Evolutionary conservation across 371 early-diverging fungal species (phyloP).

Genomic region (Mortierella polycephala): DNA sequence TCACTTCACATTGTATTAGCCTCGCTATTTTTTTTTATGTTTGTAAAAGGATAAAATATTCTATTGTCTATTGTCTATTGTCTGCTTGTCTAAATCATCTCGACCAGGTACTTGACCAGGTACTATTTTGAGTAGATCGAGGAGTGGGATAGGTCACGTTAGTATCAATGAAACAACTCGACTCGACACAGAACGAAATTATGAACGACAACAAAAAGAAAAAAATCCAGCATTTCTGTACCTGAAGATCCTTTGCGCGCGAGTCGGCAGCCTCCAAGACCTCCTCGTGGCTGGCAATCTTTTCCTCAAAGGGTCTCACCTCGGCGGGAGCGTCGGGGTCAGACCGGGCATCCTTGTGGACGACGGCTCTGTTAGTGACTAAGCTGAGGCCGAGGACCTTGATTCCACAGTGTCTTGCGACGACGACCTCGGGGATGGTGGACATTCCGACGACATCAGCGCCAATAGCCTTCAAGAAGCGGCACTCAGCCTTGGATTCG

Average conservation of each 20-base stretch:
- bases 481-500: slow-evolving; percentile 91
- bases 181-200: no score
- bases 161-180: background rate
- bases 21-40: no score
- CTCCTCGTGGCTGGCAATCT: slow-evolving; percentile 87
- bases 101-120: slow-evolving; percentile 51
- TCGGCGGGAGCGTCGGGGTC: slow-evolving; percentile 65
- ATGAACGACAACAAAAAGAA: background rate
- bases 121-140: slow-evolving; percentile 12
- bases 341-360: slow-evolving; percentile 73
- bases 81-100: slow-evolving; percentile 49
- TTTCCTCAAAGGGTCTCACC: slow-evolving; percentile 60
- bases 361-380: slow-evolving; percentile 87
- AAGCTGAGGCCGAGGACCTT: slow-evolving; percentile 87
- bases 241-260: slow-evolving; percentile 82
- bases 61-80: background rate
- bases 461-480: slow-evolving; percentile 77
- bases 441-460: slow-evolving; percentile 97
- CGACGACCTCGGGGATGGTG: slow-evolving; percentile 95
- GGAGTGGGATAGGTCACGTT: background rate
- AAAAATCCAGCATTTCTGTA: background rate
- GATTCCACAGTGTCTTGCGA: slow-evolving; percentile 92
- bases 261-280: slow-evolving; percentile 82
- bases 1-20: no score
- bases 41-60: no score